Conservation (phyloP, 129 eudicot species). For the Flaveria bidentis region DNA sequence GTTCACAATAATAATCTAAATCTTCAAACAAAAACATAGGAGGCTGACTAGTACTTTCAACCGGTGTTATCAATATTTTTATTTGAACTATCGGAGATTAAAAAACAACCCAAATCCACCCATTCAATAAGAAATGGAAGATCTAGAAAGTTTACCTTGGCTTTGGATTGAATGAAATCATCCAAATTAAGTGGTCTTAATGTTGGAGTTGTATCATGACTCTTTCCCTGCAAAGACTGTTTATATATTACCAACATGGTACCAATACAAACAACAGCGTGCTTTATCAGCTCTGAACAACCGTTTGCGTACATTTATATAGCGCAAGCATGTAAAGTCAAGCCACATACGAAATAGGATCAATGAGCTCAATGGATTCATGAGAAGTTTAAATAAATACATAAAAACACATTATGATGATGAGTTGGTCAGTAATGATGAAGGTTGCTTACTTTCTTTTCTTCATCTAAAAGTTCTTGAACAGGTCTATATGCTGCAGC, state of each 20-base stretch:
- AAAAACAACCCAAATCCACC: not conserved
- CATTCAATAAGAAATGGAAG: not conserved
- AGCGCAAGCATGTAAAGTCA: not conserved
- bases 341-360: not conserved
- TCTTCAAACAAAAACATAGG: not conserved
- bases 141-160: slow-evolving; percentile 54
- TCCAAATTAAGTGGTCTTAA: slow-evolving; percentile 80
- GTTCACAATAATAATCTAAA: not conserved
- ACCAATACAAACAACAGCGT: slow-evolving; percentile 3
- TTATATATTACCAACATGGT: slow-evolving; percentile 1
- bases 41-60: not conserved
- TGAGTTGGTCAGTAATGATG: not conserved
- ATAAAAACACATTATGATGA: not conserved
- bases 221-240: slow-evolving; percentile 46
- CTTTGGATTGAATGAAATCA: slow-evolving; percentile 82
- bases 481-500: slow-evolving; percentile 99
- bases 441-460: slow-evolving; percentile 62
- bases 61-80: not conserved
- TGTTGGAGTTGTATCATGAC: slow-evolving; percentile 34
- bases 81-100: too few species aligned
- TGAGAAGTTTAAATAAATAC: not conserved
- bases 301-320: not conserved
- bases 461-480: slow-evolving; percentile 85
- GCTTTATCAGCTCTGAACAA: not conserved
- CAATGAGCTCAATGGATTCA: not conserved